These are phyloP conservation scores for Fragaria nilgerrensis DNA, from an alignment of 306 rosid species.

Conservation along the genomic window DNA sequence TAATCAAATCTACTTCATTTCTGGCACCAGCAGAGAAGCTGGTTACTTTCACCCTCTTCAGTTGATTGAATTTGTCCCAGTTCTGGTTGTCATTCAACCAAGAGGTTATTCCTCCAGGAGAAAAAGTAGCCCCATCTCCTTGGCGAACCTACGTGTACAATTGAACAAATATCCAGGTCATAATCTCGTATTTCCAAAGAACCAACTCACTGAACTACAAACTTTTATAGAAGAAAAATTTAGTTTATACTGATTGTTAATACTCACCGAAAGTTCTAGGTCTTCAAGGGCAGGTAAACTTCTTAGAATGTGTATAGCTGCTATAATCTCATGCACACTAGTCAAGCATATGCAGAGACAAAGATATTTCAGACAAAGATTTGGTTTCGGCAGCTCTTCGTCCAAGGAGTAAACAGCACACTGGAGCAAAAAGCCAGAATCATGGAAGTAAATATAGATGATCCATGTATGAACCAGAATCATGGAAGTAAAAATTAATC, in stretches of 20 bases:
- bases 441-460: neutral
- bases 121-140: neutral
- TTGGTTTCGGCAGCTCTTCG: constrained; percentile 33
- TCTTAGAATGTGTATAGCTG: constrained; percentile 48
- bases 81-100: constrained; percentile 30
- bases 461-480: neutral
- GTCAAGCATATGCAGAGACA: constrained; percentile 46
- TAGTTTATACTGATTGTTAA: neutral
- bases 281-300: constrained; percentile 51
- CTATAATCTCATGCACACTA: constrained; percentile 40
- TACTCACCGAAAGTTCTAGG: constrained; percentile 25
- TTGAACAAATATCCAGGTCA: neutral
- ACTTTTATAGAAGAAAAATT: neutral
- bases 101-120: neutral
- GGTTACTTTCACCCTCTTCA: constrained; percentile 43
- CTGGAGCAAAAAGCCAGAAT: constrained; percentile 30
- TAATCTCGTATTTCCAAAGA: neutral
- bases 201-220: neutral
- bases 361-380: constrained; percentile 41
- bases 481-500: neutral
- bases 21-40: constrained; percentile 35
- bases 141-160: neutral
- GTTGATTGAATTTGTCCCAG: constrained; percentile 22
- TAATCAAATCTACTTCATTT: constrained; percentile 50
- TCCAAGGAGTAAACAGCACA: constrained; percentile 42